Percentiles rank a stretch among this genome's conserved stretches.
phyloP scores from a whole-genome alignment of 495 filamentous ascomycete genomes.

The Rusavskia elegans region DNA sequence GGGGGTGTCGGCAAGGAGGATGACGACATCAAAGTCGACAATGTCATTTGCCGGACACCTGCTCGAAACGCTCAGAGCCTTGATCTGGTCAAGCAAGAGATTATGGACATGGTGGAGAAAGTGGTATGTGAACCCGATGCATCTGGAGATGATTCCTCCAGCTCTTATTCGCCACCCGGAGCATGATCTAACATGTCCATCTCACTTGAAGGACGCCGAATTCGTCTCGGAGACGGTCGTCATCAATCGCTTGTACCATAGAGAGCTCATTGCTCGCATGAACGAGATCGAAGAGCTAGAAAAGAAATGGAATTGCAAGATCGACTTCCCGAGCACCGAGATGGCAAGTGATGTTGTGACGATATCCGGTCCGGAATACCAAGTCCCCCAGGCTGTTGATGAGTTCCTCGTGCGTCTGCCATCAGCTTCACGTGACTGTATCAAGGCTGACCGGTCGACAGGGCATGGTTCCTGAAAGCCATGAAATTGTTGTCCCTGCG shows the following conservation, averaged over 20 bases:
- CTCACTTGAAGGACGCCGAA: conserved; percentile 57
- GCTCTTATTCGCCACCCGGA: background rate
- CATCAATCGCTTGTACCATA: conserved; percentile 89
- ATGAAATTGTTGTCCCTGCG: conserved; percentile 72
- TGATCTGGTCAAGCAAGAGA: conserved; percentile 95
- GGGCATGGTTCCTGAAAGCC: conserved; percentile 94
- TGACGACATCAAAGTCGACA: conserved; percentile 96
- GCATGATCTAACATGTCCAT: conserved; percentile 10
- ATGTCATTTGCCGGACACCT: conserved; percentile 95
- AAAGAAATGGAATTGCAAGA: conserved; percentile 98
- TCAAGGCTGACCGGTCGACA: conserved; percentile 11
- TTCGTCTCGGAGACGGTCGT: conserved; percentile 85
- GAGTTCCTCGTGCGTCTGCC: conserved; percentile 57
- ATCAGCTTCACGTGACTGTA: background rate
- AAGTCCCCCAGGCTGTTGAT: conserved; percentile 90
- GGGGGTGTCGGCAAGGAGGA: conserved; percentile 87
- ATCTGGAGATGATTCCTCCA: conserved; percentile 3
- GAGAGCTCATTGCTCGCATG: conserved; percentile 76
- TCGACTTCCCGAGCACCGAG: conserved; percentile 92
- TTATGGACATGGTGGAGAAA: conserved; percentile 98
- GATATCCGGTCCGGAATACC: conserved; percentile 90
- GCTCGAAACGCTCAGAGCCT: conserved; percentile 93
- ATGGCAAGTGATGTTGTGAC: conserved; percentile 91
- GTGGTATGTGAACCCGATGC: conserved; percentile 38
- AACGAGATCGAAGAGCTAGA: conserved; percentile 83